Conservation (phyloP, 2,329 filamentous ascomycete genomes). For the Fusarium dimerum region DNA sequence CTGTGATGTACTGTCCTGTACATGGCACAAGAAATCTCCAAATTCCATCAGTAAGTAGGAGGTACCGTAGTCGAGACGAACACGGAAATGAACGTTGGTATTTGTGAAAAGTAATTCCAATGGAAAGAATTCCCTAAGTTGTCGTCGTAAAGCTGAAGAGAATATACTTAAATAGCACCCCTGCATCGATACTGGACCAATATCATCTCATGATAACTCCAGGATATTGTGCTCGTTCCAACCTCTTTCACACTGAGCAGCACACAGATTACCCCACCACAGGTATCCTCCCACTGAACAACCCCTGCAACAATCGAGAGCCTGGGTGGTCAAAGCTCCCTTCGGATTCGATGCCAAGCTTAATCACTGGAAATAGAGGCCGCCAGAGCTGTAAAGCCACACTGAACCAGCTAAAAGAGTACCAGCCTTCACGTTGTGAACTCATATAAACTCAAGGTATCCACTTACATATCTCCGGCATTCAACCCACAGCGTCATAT, state of each 20-base stretch:
- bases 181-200: neutral
- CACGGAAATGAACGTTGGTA: too few relatives aligned
- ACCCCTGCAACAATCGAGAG: neutral
- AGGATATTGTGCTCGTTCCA: too few relatives aligned
- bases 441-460: neutral
- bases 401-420: neutral
- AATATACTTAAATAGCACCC: neutral
- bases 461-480: neutral
- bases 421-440: neutral
- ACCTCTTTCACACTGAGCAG: neutral
- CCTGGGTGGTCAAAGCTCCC: neutral
- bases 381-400: neutral
- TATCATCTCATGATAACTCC: too few relatives aligned
- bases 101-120: too few relatives aligned
- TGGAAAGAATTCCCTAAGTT: too few relatives aligned
- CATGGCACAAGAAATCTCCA: too few relatives aligned
- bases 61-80: too few relatives aligned
- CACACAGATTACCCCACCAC: neutral
- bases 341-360: neutral
- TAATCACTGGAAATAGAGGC: neutral
- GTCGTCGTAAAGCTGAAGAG: too few relatives aligned
- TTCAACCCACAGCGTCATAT: slow-evolving; percentile 25
- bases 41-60: too few relatives aligned
- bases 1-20: slow-evolving; percentile 1
- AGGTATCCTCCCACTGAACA: neutral